These are phyloP conservation scores for Suhomyces terraborum DNA, from an alignment of 1,139 yeast genomes.

Conservation along the genomic window DNA sequence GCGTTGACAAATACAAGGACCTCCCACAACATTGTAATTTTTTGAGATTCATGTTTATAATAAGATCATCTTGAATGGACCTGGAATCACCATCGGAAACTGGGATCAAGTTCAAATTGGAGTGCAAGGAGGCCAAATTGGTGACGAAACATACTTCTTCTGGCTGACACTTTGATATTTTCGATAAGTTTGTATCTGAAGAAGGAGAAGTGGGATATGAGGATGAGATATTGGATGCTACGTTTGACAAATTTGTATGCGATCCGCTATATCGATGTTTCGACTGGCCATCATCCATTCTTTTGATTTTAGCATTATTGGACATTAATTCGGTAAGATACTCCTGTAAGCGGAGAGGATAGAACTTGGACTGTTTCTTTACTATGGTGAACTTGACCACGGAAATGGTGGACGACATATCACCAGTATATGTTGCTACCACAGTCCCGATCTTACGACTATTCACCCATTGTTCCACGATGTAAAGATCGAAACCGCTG, in stretches of 20 bases:
- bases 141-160: conserved; percentile 67
- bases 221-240: neutral
- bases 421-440: conserved; percentile 85
- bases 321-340: conserved; percentile 68
- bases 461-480: conserved; percentile 93
- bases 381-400: conserved; percentile 62
- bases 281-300: conserved; percentile 29
- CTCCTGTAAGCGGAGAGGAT: conserved; percentile 60
- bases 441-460: conserved; percentile 67
- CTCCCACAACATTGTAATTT: conserved; percentile 85
- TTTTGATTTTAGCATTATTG: conserved; percentile 53
- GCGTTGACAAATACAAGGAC: conserved; percentile 65
- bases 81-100: conserved; percentile 64
- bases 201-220: conserved; percentile 1
- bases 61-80: conserved; percentile 56
- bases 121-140: conserved; percentile 76
- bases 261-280: conserved; percentile 13
- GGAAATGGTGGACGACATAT: conserved; percentile 58
- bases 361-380: conserved; percentile 54
- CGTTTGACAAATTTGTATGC: conserved; percentile 2
- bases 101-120: conserved; percentile 69
- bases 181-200: neutral
- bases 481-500: conserved; percentile 79
- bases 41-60: conserved; percentile 74
- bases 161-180: conserved; percentile 44